These are phyloP conservation scores for Hepatocystis sp. DNA, from an alignment of 169 alveolate species.

Conservation along the genomic window DNA sequence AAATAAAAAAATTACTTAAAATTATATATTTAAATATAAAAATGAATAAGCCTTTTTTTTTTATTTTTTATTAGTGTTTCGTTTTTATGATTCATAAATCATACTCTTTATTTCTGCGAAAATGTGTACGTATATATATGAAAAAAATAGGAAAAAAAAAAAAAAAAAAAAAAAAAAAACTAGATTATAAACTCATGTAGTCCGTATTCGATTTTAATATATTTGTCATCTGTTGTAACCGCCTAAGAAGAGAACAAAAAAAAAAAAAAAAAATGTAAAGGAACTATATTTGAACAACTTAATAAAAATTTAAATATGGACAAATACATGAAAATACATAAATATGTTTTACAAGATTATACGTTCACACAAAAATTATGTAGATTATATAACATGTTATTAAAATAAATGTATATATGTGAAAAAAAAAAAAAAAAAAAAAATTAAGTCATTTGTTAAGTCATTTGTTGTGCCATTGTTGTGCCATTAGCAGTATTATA, in stretches of 20 bases:
- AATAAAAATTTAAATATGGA: conserved; percentile 2
- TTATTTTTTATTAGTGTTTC: conserved; percentile 5
- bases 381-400: too few relatives aligned
- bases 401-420: too few relatives aligned
- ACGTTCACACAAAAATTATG: too few relatives aligned
- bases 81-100: not conserved
- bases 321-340: not conserved
- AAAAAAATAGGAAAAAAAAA: conserved; percentile 9
- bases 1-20: too few relatives aligned
- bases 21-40: too few relatives aligned
- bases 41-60: too few relatives aligned
- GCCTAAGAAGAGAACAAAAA: conserved; percentile 41
- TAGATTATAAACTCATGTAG: conserved; percentile 19
- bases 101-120: not conserved
- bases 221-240: conserved; percentile 65
- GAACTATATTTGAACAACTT: not conserved
- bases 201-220: conserved; percentile 55
- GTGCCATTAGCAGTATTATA: not conserved
- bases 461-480: not conserved
- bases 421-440: too few relatives aligned
- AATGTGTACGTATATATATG: not conserved
- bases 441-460: not conserved
- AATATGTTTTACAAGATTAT: too few relatives aligned
- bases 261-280: not conserved
- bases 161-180: conserved; percentile 11